These are phyloP conservation scores for Cutaneotrichosporon sp. DNA, from an alignment of 1,284 basidiomycete genomes.

Conservation along the genomic window DNA sequence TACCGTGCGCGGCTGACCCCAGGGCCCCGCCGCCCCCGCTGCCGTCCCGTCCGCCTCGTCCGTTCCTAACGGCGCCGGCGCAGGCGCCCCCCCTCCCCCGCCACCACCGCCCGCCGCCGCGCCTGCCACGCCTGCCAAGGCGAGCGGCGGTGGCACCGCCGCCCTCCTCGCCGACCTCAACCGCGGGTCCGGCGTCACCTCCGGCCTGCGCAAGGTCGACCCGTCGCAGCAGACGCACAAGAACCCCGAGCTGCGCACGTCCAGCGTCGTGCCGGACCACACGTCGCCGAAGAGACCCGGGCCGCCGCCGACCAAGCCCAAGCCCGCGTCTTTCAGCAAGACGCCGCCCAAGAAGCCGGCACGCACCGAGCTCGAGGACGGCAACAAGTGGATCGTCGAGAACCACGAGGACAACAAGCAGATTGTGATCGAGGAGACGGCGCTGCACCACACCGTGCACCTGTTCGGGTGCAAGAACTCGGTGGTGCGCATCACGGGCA, in stretches of 20 bases:
- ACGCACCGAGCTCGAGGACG: constrained; percentile 81
- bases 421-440: constrained; percentile 75
- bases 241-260: constrained; percentile 80
- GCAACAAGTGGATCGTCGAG: constrained; percentile 96
- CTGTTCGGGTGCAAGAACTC: constrained; percentile 89
- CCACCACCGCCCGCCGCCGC: constrained; percentile 60
- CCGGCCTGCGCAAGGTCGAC: constrained; percentile 89
- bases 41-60: constrained; percentile 8
- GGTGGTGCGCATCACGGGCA: constrained; percentile 86
- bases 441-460: constrained; percentile 83
- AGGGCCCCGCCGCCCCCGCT: constrained; percentile 18
- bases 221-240: constrained; percentile 98
- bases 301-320: constrained; percentile 58
- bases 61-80: not conserved
- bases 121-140: constrained; percentile 51
- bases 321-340: constrained; percentile 69
- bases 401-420: constrained; percentile 81
- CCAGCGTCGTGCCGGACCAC: constrained; percentile 64
- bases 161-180: constrained; percentile 95
- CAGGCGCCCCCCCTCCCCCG: constrained; percentile 22
- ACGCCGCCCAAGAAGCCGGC: constrained; percentile 78
- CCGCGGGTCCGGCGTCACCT: constrained; percentile 85
- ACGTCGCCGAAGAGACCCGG: constrained; percentile 24
- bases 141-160: constrained; percentile 65
- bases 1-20: not conserved